Conservation (phyloP, 163 green algal species). For the Smithsoniella earleae region DNA sequence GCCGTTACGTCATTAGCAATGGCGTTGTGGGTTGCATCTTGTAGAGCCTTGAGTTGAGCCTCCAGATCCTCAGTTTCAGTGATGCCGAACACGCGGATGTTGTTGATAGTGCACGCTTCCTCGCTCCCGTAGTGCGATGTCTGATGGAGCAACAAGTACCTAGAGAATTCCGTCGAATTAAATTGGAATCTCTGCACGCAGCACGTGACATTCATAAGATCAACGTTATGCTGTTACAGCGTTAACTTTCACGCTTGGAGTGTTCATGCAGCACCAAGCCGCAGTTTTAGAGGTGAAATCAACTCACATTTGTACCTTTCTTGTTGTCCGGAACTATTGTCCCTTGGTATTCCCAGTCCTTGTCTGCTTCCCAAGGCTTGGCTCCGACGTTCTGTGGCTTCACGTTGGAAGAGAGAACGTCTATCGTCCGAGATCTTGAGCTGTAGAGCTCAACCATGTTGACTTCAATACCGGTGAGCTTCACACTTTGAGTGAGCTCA, state of each 20-base stretch:
- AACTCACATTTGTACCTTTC: no score
- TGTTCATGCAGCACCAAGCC: no score
- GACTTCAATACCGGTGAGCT: constrained; percentile 1
- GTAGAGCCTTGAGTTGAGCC: background rate
- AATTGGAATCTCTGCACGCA: constrained; percentile 6
- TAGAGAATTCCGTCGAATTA: background rate
- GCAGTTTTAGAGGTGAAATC: no score
- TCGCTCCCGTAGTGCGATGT: background rate
- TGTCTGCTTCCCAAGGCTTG: background rate
- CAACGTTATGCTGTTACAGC: no score
- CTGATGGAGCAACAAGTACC: background rate
- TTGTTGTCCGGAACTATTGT: constrained; percentile 1
- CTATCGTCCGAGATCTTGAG: background rate
- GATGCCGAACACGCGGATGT: constrained; percentile 3
- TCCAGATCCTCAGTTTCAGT: constrained; percentile 21
- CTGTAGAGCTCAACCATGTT: constrained; percentile 18
- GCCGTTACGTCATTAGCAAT: no score
- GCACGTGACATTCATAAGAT: no score
- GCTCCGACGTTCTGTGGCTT: background rate
- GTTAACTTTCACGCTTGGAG: no score
- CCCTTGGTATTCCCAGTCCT: no score
- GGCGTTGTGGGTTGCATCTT: no score
- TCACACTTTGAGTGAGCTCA: background rate
- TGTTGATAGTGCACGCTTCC: constrained; percentile 5
- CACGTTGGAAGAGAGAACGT: background rate